Base-by-base conservation (phyloP, 129 eudicot genomes). In the Helichrysum umbraculigerum region DNA sequence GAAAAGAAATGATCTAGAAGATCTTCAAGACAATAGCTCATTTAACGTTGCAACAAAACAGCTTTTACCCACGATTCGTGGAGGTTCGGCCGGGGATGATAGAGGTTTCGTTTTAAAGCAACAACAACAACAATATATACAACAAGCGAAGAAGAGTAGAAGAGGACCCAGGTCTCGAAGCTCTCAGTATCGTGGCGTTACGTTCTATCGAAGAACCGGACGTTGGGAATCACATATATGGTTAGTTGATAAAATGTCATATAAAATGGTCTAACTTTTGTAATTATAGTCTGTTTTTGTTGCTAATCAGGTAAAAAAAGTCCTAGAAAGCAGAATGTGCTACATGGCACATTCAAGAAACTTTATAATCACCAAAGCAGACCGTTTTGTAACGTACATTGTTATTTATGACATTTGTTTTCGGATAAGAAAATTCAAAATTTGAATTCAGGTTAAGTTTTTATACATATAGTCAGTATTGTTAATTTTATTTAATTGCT, bases 151-250 rank as follows among this genome's bases (percentile, higher is more conserved):
- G 89, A 89, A 86, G 82, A 85, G 85, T 62, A 76, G 97, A 76
- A 85, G 97, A 71, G 97, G 97, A 25, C 97, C 97, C 19, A 78
- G 91, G 85, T 89, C 97, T 4, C 76, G 95, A 75, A 91, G 97
- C 41, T 91, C 97, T 22, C 97, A 89, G 79, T 91, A 91, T 61
- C 87, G 97, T 0, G 97, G 97, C 14, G 97, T 91, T 70, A 91
- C 97, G 44, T 91, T 91, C 80, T 91, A 91, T 74, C 92, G 96
- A 19, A 83, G 97, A 57, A 89, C 96, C n/a, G 96, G 97, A 63
- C 71, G 97, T 82, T 91, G 97, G 97, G 97, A 91, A 83, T 88
- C 97, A 4, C 97, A 91, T 71, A 91, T 91, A 22, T 91, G 97
- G 97, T 91, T 54, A 71, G 88, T 78, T 72, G 8, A 1, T 16